A percentile compares a stretch with the other conserved stretches of the same genome.
Conservation (phyloP, 345 rosid genomes). For the Trapa incisa region DNA sequence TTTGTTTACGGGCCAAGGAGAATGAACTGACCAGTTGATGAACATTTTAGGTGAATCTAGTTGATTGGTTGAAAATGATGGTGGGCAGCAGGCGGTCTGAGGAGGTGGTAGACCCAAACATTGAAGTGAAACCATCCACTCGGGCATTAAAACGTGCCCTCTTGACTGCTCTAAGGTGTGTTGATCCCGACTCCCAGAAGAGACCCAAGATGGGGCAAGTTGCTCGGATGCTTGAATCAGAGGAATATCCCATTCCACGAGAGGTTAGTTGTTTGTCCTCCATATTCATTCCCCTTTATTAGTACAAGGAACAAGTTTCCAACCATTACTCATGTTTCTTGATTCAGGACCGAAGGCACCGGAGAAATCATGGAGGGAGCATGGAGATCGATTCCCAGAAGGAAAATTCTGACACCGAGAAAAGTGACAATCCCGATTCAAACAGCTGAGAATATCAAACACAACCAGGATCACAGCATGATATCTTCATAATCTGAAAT, state of each 20-base stretch:
- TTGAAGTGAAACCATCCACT: conserved; percentile 76
- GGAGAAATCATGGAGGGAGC: conserved; percentile 43
- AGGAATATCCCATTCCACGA: conserved; percentile 90
- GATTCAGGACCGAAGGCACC: conserved; percentile 65
- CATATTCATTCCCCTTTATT: neutral
- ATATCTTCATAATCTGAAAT: neutral
- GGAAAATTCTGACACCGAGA: conserved; percentile 70
- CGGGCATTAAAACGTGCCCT: conserved; percentile 81
- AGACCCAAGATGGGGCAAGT: conserved; percentile 98
- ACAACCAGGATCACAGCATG: neutral
- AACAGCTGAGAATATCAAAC: conserved; percentile 29
- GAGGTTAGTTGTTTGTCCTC: conserved; percentile 42
- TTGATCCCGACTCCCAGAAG: conserved; percentile 85
- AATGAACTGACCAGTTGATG: neutral
- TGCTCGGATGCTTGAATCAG: conserved; percentile 98
- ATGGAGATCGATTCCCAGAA: conserved; percentile 57
- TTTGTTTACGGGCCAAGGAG: neutral
- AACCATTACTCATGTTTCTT: neutral
- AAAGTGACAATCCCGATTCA: conserved; percentile 43
- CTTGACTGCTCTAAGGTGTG: conserved; percentile 90
- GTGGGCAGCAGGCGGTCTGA: conserved; percentile 86
- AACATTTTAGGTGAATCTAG: conserved; percentile 67
- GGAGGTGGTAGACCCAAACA: conserved; percentile 84
- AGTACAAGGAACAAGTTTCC: neutral
- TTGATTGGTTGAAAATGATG: conserved; percentile 99